These are phyloP conservation scores for Ziziphus jujuba DNA, from an alignment of 306 rosid genomes.

Conservation along the genomic window DNA sequence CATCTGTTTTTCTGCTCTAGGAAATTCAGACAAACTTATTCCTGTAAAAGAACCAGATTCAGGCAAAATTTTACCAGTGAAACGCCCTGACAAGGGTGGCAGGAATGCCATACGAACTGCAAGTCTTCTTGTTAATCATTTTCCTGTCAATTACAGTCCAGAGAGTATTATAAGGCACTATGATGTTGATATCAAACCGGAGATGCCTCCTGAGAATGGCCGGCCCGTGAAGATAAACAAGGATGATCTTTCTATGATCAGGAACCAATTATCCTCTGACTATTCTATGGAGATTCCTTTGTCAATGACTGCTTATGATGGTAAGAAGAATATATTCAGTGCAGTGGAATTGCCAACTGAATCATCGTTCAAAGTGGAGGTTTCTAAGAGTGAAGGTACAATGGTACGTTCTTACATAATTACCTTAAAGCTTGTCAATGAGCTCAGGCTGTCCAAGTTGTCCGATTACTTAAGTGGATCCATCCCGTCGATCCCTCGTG, in stretches of 20 bases:
- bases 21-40: neutral
- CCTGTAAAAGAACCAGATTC: neutral
- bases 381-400: slow-evolving; percentile 56
- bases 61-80: slow-evolving; percentile 35
- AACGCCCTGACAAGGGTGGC: slow-evolving; percentile 71
- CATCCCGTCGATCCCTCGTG: slow-evolving; percentile 51
- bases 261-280: slow-evolving; percentile 53
- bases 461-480: slow-evolving; percentile 50
- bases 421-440: slow-evolving; percentile 46
- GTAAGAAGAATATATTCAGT: slow-evolving; percentile 69
- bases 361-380: slow-evolving; percentile 43
- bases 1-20: neutral
- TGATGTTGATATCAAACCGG: slow-evolving; percentile 47
- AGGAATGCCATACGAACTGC: slow-evolving; percentile 21
- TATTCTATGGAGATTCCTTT: slow-evolving; percentile 45
- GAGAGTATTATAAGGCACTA: slow-evolving; percentile 53
- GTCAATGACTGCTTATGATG: slow-evolving; percentile 61
- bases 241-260: slow-evolving; percentile 47
- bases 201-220: slow-evolving; percentile 34
- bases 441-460: slow-evolving; percentile 47
- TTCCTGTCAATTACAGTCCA: slow-evolving; percentile 43
- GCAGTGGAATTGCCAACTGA: slow-evolving; percentile 56
- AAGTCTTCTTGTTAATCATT: slow-evolving; percentile 54
- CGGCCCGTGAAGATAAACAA: slow-evolving; percentile 46
- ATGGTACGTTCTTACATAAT: slow-evolving; percentile 35